phyloP scores from a whole-genome alignment of 768 basidiomycete species.

The Tulasnella sp. region DNA sequence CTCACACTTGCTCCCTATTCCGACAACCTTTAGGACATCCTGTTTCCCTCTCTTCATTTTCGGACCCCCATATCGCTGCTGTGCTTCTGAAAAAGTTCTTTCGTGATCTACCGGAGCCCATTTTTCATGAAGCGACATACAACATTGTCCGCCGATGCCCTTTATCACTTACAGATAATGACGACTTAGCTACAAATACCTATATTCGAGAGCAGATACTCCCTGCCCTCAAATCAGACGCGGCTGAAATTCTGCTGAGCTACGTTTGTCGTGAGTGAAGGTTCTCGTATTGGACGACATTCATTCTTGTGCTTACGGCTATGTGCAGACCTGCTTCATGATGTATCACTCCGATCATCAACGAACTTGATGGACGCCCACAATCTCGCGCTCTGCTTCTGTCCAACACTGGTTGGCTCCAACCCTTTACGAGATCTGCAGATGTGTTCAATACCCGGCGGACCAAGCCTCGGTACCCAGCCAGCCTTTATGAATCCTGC shows the following conservation, averaged over 20 bases:
- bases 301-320: not conserved
- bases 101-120: slow-evolving; percentile 64
- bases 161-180: slow-evolving; percentile 37
- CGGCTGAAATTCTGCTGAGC: slow-evolving; percentile 48
- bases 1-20: slow-evolving; percentile 1
- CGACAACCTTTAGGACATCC: slow-evolving; percentile 74
- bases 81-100: slow-evolving; percentile 81
- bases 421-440: slow-evolving; percentile 61
- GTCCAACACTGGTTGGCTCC: slow-evolving; percentile 65
- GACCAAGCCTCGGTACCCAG: slow-evolving; percentile 29
- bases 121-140: slow-evolving; percentile 66
- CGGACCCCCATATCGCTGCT: slow-evolving; percentile 70
- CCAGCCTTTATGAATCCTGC: slow-evolving; percentile 1
- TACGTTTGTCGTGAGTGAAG: slow-evolving; percentile 47
- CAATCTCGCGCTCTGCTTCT: slow-evolving; percentile 70
- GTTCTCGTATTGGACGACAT: not conserved
- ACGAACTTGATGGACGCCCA: slow-evolving; percentile 73
- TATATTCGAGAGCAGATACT: slow-evolving; percentile 64
- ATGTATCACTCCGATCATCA: slow-evolving; percentile 56
- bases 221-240: slow-evolving; percentile 37
- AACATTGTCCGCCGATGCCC: slow-evolving; percentile 60
- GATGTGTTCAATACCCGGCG: slow-evolving; percentile 56
- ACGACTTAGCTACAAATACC: slow-evolving; percentile 45
- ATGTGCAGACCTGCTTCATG: slow-evolving; percentile 59
- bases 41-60: slow-evolving; percentile 64